A percentile compares a stretch with the other conserved stretches of the same genome.
These are phyloP conservation scores for Naganishia liquefaciens DNA, from an alignment of 1,284 basidiomycete genomes.

Conservation along the genomic window DNA sequence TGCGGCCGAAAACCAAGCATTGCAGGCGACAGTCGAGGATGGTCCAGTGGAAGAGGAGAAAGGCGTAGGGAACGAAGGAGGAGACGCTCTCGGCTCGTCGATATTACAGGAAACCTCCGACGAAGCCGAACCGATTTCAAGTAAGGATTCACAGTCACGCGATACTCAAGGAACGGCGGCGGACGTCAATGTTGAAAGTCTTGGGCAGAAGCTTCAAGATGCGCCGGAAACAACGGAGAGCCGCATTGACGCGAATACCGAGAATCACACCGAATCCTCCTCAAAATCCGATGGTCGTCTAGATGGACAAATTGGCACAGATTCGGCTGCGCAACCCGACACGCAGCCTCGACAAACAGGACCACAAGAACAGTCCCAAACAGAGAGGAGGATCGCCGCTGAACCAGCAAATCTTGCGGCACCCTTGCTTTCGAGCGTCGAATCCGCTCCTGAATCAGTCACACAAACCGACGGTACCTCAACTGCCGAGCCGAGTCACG, in stretches of 20 bases:
- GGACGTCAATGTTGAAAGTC: background rate
- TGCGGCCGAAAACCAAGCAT: background rate
- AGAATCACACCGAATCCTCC: no score
- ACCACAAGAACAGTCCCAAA: background rate
- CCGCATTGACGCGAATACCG: no score
- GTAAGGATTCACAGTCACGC: background rate
- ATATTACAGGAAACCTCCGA: background rate
- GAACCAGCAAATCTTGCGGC: no score
- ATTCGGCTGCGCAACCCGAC: no score
- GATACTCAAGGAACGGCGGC: background rate
- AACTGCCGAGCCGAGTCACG: background rate
- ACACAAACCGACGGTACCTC: background rate
- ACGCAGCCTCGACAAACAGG: no score
- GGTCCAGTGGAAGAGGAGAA: background rate
- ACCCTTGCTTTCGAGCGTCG: no score
- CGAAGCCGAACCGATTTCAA: background rate
- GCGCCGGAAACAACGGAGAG: background rate
- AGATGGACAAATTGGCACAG: no score
- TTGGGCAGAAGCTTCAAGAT: background rate
- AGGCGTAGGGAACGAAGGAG: background rate
- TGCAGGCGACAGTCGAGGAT: conserved; percentile 23
- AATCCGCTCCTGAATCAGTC: no score
- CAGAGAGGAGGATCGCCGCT: no score
- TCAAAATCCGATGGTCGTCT: no score
- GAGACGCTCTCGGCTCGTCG: background rate